Conservation (phyloP, 2,329 filamentous ascomycete species). For the Hypocrella siamensis region DNA sequence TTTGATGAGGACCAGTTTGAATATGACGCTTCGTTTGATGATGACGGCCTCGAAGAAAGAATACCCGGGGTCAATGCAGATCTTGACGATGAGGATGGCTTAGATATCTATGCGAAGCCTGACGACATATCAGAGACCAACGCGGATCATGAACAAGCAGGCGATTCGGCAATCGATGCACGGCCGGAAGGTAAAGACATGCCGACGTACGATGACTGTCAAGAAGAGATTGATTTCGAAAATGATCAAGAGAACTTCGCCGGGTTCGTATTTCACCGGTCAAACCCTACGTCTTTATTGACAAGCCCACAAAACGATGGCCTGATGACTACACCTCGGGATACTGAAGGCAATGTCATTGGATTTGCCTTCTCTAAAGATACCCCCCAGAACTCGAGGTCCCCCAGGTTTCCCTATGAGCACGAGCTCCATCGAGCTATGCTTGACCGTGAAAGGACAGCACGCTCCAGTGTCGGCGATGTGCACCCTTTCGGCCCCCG, state of each 20-base stretch:
- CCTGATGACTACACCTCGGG: constrained; percentile 35
- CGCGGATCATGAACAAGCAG: constrained; percentile 1
- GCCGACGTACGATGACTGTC: background rate
- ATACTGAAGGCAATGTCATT: constrained; percentile 37
- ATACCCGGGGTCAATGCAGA: constrained; percentile 39
- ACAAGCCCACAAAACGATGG: constrained; percentile 32
- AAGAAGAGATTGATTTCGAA: constrained; percentile 25
- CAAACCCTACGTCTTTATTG: constrained; percentile 33
- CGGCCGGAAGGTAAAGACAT: background rate
- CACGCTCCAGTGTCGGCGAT: constrained; percentile 29
- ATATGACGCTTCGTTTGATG: constrained; percentile 49
- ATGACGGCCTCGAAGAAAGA: constrained; percentile 49
- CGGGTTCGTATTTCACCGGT: constrained; percentile 41
- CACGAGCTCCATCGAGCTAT: background rate
- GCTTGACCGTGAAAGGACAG: constrained; percentile 7
- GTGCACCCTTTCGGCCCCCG: constrained; percentile 9
- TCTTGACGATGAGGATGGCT: too few relatives aligned
- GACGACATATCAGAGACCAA: constrained; percentile 37
- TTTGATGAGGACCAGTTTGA: constrained; percentile 46
- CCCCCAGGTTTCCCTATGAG: constrained; percentile 3
- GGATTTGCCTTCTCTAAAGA: constrained; percentile 39
- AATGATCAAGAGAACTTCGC: constrained; percentile 46
- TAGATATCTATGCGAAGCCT: too few relatives aligned
- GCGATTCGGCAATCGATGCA: too few relatives aligned
- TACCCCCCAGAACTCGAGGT: constrained; percentile 13